Conservation (phyloP, 2,329 filamentous ascomycete species). For the Trichophyton benhamiae region DNA sequence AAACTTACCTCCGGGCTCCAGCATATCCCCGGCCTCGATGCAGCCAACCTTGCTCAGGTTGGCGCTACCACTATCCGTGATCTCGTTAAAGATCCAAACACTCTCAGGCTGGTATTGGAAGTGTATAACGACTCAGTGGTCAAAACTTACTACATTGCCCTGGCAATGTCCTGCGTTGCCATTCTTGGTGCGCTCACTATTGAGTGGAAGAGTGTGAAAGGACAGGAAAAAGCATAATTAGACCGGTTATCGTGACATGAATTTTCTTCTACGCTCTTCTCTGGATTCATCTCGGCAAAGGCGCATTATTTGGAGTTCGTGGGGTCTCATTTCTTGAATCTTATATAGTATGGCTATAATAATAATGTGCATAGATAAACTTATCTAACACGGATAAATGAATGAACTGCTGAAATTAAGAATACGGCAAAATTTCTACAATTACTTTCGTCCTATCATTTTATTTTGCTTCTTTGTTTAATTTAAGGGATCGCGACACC, state of each 20-base stretch:
- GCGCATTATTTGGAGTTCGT: background rate
- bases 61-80: slow-evolving; percentile 30
- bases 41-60: slow-evolving; percentile 19
- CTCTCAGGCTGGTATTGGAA: slow-evolving; percentile 20
- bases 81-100: slow-evolving; percentile 15
- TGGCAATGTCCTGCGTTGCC: slow-evolving; percentile 5
- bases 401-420: no score
- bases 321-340: background rate
- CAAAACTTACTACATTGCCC: slow-evolving; percentile 18
- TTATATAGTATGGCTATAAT: background rate
- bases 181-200: background rate
- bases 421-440: no score
- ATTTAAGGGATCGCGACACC: no score
- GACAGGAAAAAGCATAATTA: background rate
- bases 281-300: background rate
- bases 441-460: no score
- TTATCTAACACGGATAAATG: no score
- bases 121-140: slow-evolving; percentile 30
- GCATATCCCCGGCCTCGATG: slow-evolving; percentile 19
- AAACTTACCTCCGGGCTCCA: slow-evolving; percentile 9
- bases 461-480: no score
- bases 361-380: background rate
- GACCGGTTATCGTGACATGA: background rate
- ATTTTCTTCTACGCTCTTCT: background rate
- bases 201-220: slow-evolving; percentile 7